Evolutionary conservation across 108 stramenopile genomes (phyloP), one percentile per base, ranked within the genome.

Genomic region (Nitzschia palea): DNA sequence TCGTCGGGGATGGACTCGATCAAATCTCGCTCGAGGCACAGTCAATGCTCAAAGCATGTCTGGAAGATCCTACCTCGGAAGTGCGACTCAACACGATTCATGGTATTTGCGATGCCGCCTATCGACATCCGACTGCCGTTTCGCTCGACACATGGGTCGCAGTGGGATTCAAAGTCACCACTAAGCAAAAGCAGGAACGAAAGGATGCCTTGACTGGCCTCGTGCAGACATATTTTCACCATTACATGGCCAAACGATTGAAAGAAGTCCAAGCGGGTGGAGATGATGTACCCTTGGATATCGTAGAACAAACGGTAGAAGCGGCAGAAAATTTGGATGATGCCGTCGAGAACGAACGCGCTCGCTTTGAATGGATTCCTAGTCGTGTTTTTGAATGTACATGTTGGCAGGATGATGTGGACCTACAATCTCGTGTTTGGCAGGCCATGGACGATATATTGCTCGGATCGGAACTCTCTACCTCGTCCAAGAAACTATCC

Each of bases 151-250:
- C 86, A 18, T 64, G 89, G 70, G 45, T 73, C 22, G 86, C 86
- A 6, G 79, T 91, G 4, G 93, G 85, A 0, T 62, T 61, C 54
- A 74, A 87, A 26, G 85, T 94, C 17, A 44, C 61, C 25, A 80
- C 83, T 30, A 94, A 91, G 65, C 72, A 84, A 69, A 85, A 84
- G 55, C 59, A 54, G 22, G 90, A 91, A 55, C 82, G 88, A 48
- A 78, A 79, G 55, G 78, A 91, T 72, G 85, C 90, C 15, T 62
- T 89, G 52, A 91, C 90, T 3, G 93, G 90, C 25, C 67, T 91
- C 34, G 86, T 83, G 27, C 79, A 88, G 55, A 80, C 86, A 27
- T 89, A 91, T 76, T 76, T 84, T 53, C 65, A 53, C 45, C 85
- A 91, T 44, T 89, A 79, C 61, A 63, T 85, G 9, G 20, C 27